Evolutionary conservation across 257 asterid genomes (phyloP), one percentile per base, ranked within the genome.

Genomic region (Solanum piurae): DNA sequence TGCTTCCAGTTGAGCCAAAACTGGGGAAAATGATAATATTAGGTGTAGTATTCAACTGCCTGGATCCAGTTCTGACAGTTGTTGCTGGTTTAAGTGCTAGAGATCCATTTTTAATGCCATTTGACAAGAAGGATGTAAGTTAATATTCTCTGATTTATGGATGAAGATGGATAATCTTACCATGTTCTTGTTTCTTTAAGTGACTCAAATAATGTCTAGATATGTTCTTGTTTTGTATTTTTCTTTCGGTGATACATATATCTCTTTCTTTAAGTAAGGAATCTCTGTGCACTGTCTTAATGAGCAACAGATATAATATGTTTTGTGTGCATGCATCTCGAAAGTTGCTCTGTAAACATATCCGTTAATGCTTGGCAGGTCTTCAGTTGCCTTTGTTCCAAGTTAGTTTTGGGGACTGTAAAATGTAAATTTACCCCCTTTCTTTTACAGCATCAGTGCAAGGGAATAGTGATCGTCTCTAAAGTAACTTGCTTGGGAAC

Each of bases 1-100:
- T 93, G 95, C 96, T 96, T 91, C 99, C 99, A 73, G 98, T 96
- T 91, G 99, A 96, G 88, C 99, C 99, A 4, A 96, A 96, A 92
- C 96, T 96, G 74, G 99, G 99, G 73, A 96, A 96, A 92, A 96
- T 96, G 99, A 95, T 96, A 75, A 92, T 95, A 82, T 92, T 83
- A 55, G 98, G 99, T 69, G 93, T 94, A 73, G 92, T 94, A 84
- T 95, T 96, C 91, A 92, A 93, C 92, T 96, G 99, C 92, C 90
- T 96, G 86, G 97, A 92, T 92, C 99, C 99, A 88, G 84, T 95
- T 66, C 91, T 96, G 96, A 96, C 98, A 72, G 95, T 96, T 88
- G 99, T 96, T 89, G 98, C 98, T 92, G 94, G 98, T 87, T 91
- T 96, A 76, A 96, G 98, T 88, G 93, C 92, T 75, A 92, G 98